These are phyloP conservation scores for Drosera capensis DNA, from an alignment of 148 eudicot genomes.

Conservation along the genomic window DNA sequence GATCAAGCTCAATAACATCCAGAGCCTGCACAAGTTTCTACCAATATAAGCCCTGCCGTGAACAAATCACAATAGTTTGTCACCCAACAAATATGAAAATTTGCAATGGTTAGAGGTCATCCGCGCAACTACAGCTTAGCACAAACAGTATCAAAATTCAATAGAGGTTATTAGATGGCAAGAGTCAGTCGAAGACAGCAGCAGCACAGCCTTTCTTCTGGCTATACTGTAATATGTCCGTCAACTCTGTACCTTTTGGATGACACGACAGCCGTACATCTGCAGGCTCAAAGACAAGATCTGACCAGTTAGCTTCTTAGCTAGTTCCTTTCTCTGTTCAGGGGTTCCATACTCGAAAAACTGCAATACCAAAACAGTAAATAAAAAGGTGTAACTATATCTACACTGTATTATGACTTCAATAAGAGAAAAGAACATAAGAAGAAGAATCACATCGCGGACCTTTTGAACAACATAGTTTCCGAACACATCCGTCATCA, in stretches of 20 bases:
- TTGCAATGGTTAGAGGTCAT: not conserved
- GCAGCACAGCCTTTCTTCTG: not conserved
- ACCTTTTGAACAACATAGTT: conserved; percentile 98
- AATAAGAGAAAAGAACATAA: not conserved
- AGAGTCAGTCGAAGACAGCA: no score
- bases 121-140: no score
- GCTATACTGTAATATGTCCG: no score
- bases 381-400: not conserved
- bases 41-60: not conserved
- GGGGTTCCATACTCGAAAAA: conserved; percentile 75
- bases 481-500: conserved; percentile 98
- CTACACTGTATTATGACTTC: no score
- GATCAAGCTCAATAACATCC: conserved; percentile 79
- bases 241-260: conserved; percentile 55
- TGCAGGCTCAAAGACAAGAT: conserved; percentile 73
- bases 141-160: no score
- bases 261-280: conserved; percentile 98
- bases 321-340: conserved; percentile 77
- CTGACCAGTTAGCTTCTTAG: conserved; percentile 56
- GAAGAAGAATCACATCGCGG: not conserved
- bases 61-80: not conserved
- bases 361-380: conserved; percentile 20
- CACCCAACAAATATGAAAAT: not conserved
- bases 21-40: conserved; percentile 44
- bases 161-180: no score